Base-by-base conservation (phyloP, 768 basidiomycete species). In the Cystoderma amianthinum region DNA sequence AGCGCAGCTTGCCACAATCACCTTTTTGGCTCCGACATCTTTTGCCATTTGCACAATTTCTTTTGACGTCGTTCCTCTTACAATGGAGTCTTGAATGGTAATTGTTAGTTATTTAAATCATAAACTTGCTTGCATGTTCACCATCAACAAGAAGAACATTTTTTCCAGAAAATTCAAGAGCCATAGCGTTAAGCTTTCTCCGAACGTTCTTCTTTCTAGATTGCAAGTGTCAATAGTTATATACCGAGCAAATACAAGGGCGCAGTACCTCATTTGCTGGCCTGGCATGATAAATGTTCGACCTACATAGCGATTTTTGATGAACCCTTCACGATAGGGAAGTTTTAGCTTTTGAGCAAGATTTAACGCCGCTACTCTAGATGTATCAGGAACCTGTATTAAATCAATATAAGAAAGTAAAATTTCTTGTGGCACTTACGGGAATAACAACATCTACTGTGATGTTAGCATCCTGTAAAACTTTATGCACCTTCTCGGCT, bases 201-300 rank as follows among this genome's bases (percentile, higher is more conserved):
- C 96, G 72, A 9, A 98, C 95, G 57, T 94, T 98, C 72, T 94
- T 96, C 51, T 74, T 80, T 62, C 92, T 92, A 52, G n/a, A n/a
- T n/a, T n/a, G n/a, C n/a, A n/a, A n/a, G n/a, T n/a, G n/a, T n/a
- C n/a, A n/a, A n/a, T 3, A 25, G 22, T 1, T 36, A 32, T 15
- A 32, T 32, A 15, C 30, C 30, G 12, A 22, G 4, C 18, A n/a
- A n/a, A n/a, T n/a, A n/a, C n/a, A n/a, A n/a, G 36, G 39, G 36
- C 9, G 34, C 43, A 47, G 30, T 54, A 80, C 89, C 93, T 79
- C 82, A 91, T 86, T 60, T 90, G 85, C 58, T 99, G 96, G 17
- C 95, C 96, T 5, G 96, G 95, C 96, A 99, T 99, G 64, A 99
- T 98, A 60, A 99, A 99, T 0, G 96, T 99, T 49, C 96, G 71